Percentiles rank a stretch among this genome's conserved stretches.
phyloP scores from a whole-genome alignment of 148 eudicot genomes.

The Fallopia convolvulus region DNA sequence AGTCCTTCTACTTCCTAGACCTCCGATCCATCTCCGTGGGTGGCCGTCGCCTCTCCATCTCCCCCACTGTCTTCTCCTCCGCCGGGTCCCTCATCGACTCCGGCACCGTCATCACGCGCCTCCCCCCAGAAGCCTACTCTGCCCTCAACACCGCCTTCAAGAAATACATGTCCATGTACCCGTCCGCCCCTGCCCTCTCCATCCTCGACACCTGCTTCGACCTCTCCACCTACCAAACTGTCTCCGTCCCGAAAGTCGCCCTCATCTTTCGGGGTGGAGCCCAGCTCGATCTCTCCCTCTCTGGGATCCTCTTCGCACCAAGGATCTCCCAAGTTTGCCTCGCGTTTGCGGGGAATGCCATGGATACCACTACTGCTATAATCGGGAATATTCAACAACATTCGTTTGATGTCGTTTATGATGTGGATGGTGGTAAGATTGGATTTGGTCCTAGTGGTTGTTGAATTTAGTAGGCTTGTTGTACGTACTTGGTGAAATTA shows the following conservation, averaged over 20 bases:
- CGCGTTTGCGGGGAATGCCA: conserved; percentile 59
- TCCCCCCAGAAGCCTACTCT: conserved; percentile 52
- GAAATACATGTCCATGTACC: conserved; percentile 41
- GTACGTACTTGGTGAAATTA: neutral
- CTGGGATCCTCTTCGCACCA: conserved; percentile 37
- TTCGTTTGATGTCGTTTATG: conserved; percentile 56
- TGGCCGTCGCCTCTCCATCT: conserved; percentile 35
- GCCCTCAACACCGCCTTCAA: conserved; percentile 38
- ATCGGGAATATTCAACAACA: conserved; percentile 66
- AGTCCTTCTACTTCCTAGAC: conserved; percentile 51
- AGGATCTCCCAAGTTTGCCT: conserved; percentile 35
- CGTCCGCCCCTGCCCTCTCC: conserved; percentile 32
- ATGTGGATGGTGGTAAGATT: conserved; percentile 57
- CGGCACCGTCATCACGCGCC: conserved; percentile 68
- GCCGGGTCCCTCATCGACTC: conserved; percentile 63
- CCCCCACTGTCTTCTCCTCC: conserved; percentile 36
- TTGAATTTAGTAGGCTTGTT: neutral
- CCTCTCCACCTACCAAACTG: conserved; percentile 24
- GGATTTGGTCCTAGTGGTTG: conserved; percentile 68
- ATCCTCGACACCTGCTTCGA: conserved; percentile 72
- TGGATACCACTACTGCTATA: conserved; percentile 28
- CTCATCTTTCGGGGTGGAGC: conserved; percentile 40
- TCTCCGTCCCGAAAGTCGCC: conserved; percentile 40
- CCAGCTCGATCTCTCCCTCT: conserved; percentile 21
- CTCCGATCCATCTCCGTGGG: conserved; percentile 41